phyloP scores from a whole-genome alignment of 768 basidiomycete genomes.

The Auricularia heimuer region DNA sequence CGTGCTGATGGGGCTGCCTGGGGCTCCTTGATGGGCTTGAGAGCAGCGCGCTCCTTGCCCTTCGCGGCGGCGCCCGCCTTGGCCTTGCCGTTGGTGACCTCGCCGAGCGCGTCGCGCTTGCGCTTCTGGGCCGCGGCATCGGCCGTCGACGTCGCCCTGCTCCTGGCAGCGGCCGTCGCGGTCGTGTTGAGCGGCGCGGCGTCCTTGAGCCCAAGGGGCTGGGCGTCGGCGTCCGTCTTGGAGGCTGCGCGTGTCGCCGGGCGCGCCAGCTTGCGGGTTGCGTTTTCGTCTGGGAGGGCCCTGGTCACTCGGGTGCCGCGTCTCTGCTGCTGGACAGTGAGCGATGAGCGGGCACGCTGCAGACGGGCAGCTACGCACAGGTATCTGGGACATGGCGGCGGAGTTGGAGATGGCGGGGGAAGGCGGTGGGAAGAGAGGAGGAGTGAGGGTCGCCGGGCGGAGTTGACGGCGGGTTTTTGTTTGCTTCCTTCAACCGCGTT shows the following conservation, averaged over 20 bases:
- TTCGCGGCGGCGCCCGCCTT: constrained; percentile 30
- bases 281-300: background rate
- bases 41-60: constrained; percentile 34
- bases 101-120: constrained; percentile 66
- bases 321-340: background rate
- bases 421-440: background rate
- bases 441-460: background rate
- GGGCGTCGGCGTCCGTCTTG: background rate
- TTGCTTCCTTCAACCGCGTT: too few relatives aligned
- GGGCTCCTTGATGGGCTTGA: constrained; percentile 11
- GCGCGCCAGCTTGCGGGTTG: background rate
- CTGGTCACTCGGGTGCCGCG: background rate
- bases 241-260: background rate
- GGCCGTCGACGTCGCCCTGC: constrained; percentile 28
- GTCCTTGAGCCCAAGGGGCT: constrained; percentile 13
- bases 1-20: constrained; percentile 15
- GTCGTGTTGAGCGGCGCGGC: constrained; percentile 43
- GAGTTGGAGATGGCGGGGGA: background rate
- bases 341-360: background rate
- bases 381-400: background rate
- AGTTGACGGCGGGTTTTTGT: too few relatives aligned
- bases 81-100: constrained; percentile 40
- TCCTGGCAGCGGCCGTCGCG: constrained; percentile 27
- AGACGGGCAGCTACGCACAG: background rate
- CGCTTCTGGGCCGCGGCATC: constrained; percentile 49